Conservation (phyloP, 1,284 basidiomycete genomes). For the Takashimella tepidaria region DNA sequence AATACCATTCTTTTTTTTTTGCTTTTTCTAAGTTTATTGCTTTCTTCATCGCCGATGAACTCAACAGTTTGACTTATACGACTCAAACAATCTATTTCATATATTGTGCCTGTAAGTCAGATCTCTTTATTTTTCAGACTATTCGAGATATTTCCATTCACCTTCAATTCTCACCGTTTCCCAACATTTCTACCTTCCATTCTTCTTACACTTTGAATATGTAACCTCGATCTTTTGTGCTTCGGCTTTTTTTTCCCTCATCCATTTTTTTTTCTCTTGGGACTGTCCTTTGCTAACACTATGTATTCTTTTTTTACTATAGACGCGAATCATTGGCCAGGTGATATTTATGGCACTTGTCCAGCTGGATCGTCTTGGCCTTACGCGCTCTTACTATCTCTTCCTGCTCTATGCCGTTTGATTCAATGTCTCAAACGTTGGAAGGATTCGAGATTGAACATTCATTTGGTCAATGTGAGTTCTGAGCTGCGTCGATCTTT, state of each 20-base stretch:
- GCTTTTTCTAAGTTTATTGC: conserved; percentile 27
- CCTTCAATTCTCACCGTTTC: background rate
- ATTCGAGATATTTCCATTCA: background rate
- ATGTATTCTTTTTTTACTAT: background rate
- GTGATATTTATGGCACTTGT: conserved; percentile 54
- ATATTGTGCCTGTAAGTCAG: conserved; percentile 36
- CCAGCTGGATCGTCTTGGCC: conserved; percentile 60
- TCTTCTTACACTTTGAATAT: too few species aligned
- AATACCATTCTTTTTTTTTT: too few species aligned
- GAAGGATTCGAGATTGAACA: conserved; percentile 63
- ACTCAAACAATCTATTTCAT: conserved; percentile 62
- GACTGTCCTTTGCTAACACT: too few species aligned
- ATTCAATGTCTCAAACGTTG: conserved; percentile 84
- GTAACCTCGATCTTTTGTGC: too few species aligned
- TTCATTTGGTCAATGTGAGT: conserved; percentile 80
- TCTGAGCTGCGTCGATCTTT: background rate
- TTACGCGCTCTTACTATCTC: conserved; percentile 49
- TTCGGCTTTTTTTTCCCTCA: too few species aligned
- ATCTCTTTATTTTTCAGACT: background rate
- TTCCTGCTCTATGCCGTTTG: conserved; percentile 59
- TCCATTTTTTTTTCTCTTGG: too few species aligned
- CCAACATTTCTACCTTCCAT: background rate
- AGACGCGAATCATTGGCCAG: conserved; percentile 40
- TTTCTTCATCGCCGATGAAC: conserved; percentile 62
- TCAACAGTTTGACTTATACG: conserved; percentile 66